phyloP scores from a whole-genome alignment of 805 yeast genomes.

The Kluyveromyces siamensis region DNA sequence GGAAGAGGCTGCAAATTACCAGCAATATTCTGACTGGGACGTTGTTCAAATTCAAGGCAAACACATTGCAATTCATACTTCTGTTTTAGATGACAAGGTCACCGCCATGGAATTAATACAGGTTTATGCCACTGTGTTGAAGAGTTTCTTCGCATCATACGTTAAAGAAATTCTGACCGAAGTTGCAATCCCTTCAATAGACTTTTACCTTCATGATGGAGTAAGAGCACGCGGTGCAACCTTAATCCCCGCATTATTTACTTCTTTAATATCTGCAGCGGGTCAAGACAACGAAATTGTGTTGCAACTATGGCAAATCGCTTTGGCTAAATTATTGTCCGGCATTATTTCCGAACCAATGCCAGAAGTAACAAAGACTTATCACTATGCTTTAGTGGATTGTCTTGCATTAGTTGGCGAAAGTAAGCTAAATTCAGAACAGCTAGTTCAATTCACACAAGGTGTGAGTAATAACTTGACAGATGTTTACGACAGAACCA shows the following conservation, averaged over 20 bases:
- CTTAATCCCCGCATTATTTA: conserved; percentile 67
- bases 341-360: conserved; percentile 73
- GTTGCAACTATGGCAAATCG: conserved; percentile 59
- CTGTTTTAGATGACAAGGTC: conserved; percentile 88
- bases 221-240: conserved; percentile 88
- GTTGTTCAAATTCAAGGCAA: conserved; percentile 86
- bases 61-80: conserved; percentile 89
- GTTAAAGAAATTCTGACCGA: conserved; percentile 70
- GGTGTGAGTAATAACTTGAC: conserved; percentile 52
- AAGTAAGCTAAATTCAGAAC: conserved; percentile 44
- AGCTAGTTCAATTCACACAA: conserved; percentile 46
- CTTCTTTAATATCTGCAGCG: conserved; percentile 45
- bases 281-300: conserved; percentile 49
- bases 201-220: conserved; percentile 87
- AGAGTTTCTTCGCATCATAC: conserved; percentile 74
- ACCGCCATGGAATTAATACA: conserved; percentile 83
- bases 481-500: conserved; percentile 64
- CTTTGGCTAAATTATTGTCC: conserved; percentile 57
- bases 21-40: conserved; percentile 89
- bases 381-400: conserved; percentile 62
- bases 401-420: conserved; percentile 63
- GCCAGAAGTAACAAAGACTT: conserved; percentile 70
- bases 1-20: conserved; percentile 78
- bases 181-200: conserved; percentile 79
- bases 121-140: conserved; percentile 76